Base-by-base conservation (phyloP, 495 filamentous ascomycete species). In the Baudoinia panamericana region DNA sequence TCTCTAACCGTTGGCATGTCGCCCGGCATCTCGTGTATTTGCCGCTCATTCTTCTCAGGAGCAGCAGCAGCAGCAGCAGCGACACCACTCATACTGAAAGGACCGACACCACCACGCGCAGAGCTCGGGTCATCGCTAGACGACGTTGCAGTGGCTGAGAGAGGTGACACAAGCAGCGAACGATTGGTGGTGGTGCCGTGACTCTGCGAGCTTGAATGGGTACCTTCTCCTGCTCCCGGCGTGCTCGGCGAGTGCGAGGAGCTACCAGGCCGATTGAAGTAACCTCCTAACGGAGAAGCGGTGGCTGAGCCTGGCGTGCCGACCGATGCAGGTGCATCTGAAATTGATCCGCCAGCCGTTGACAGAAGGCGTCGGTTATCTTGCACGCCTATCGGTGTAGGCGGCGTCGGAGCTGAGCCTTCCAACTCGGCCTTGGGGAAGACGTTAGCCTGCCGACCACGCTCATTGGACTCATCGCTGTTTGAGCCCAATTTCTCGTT, bases 11-110 rank as follows among this genome's bases (percentile, higher is more conserved):
- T 39, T 1, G 60, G 60, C 15, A 58, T 48, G 34, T 59, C 56
- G 25, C 60, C 60, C 6, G 44, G 39, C 60, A 63, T 63, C 39
- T 63, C 60, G 49, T 48, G 60, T 16, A 63, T 46, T 21, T 54
- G 45, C 25, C 50, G 51, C 30, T 55, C 51, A 31, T 53, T 58
- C 35, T 42, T 47, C n/a, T n/a, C n/a, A n/a, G n/a, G n/a, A n/a
- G n/a, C n/a, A n/a, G n/a, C n/a, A n/a, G n/a, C n/a, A n/a, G n/a
- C n/a, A n/a, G n/a, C n/a, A n/a, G n/a, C n/a, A n/a, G n/a, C n/a
- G n/a, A n/a, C n/a, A n/a, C n/a, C n/a, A n/a, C n/a, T n/a, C n/a
- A n/a, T n/a, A n/a, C n/a, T n/a, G n/a, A n/a, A n/a, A n/a, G n/a
- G n/a, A n/a, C n/a, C n/a, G n/a, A n/a, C n/a, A n/a, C n/a, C n/a